Evolutionary conservation across 2,329 filamentous ascomycete species (phyloP), one percentile per base, ranked within the genome.

Genomic region (Scytalidium sp.): DNA sequence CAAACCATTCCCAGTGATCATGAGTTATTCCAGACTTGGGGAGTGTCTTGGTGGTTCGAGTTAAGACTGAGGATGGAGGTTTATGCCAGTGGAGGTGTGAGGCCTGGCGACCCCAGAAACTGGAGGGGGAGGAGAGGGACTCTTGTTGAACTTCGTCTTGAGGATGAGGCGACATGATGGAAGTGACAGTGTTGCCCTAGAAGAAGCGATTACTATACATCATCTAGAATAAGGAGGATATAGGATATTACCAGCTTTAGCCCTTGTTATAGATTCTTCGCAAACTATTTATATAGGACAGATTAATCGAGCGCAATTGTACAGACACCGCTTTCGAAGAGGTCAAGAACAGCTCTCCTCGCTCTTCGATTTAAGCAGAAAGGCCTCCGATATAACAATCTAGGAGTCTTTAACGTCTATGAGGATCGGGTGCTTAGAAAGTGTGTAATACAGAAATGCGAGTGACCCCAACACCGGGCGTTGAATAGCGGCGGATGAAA

Each of bases 1-100:
- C 82, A 59, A 96, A 97, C 93, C 93, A 97, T 55, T 83, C 81
- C 91, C 92, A 97, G 63, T 87, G 84, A 40, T 83, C 78, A 64
- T 96, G 85, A 15, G 75, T 73, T n/a, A 75, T 70, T 49, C 84
- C 84, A 56, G 71, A 79, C 47, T 75, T 69, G 32, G 32, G 32
- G 3, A 94, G 73, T 7, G 74, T 81, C 68, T 88, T 92, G 43
- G 76, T 81, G 19, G 75, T 78, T 36, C 71, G 74, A 3, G 72
- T 71, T 19, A 95, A 76, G 0, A 81, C 79, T 1, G 76, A 73
- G 11, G 78, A 78, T 7, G 92, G 92, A 48, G 80, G 78, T 62
- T 83, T 86, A 69, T 95, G 87, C 92, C 92, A 97, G 67, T 87
- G 72, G 3, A 97, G 74, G 19, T 87, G 80, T 41, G 82, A 75